A percentile compares a stretch with the other conserved stretches of the same genome.
These are phyloP conservation scores for Dispira parvispora DNA, from an alignment of 192 early-diverging fungal genomes.

Conservation along the genomic window DNA sequence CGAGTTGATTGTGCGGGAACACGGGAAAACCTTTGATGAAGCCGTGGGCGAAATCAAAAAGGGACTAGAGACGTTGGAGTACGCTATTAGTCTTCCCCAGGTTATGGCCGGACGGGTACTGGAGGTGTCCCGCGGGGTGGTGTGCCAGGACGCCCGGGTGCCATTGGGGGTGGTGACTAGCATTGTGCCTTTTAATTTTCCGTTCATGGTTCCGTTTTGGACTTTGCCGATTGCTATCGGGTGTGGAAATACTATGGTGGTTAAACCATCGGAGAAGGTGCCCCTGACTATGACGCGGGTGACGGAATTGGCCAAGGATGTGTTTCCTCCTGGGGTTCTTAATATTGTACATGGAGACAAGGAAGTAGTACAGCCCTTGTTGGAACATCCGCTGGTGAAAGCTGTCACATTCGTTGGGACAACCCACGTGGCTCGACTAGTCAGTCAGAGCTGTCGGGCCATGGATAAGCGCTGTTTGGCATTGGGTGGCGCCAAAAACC, in stretches of 20 bases:
- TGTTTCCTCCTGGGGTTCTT: slow-evolving; percentile 58
- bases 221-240: slow-evolving; percentile 57
- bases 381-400: slow-evolving; percentile 39
- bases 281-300: slow-evolving; percentile 63
- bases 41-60: slow-evolving; percentile 56
- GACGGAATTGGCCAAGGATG: slow-evolving; percentile 30
- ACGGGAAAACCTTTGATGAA: slow-evolving; percentile 63
- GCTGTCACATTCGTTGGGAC: slow-evolving; percentile 73
- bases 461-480: slow-evolving; percentile 55
- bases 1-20: slow-evolving; percentile 53
- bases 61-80: slow-evolving; percentile 67
- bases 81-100: slow-evolving; percentile 48
- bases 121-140: slow-evolving; percentile 47
- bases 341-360: slow-evolving; percentile 52
- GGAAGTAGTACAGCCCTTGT: slow-evolving; percentile 31
- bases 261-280: slow-evolving; percentile 73
- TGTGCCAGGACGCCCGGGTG: slow-evolving; percentile 42
- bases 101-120: slow-evolving; percentile 38
- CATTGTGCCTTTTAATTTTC: slow-evolving; percentile 75
- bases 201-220: slow-evolving; percentile 77
- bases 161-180: slow-evolving; percentile 60
- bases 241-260: slow-evolving; percentile 49
- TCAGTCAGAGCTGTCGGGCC: slow-evolving; percentile 25
- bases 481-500: slow-evolving; percentile 61
- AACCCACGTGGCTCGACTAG: slow-evolving; percentile 48